Conservation (phyloP, 2,329 filamentous ascomycete genomes). For the Cladosporium oxysporum region DNA sequence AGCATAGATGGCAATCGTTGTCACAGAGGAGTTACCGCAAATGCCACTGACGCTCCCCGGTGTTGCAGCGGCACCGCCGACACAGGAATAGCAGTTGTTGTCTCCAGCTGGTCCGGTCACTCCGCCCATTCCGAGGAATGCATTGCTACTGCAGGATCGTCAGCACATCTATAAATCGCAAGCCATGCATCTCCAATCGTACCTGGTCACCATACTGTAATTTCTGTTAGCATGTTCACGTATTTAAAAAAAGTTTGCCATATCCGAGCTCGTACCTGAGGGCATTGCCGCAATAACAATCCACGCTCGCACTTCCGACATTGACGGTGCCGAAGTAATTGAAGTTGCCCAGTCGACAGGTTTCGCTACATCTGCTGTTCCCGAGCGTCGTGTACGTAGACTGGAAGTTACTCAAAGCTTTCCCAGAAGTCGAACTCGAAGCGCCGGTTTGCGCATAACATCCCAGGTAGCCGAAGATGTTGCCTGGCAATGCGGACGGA, state of each 20-base stretch:
- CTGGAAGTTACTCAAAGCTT: slow-evolving; percentile 29
- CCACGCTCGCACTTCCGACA: slow-evolving; percentile 25
- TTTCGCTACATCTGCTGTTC: slow-evolving; percentile 28
- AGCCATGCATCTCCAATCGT: neutral
- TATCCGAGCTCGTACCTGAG: slow-evolving; percentile 31
- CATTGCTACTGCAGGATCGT: neutral
- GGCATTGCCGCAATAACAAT: slow-evolving; percentile 35
- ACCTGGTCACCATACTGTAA: slow-evolving; percentile 12
- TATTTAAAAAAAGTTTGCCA: neutral
- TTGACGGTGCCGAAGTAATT: slow-evolving; percentile 35
- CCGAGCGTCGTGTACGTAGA: slow-evolving; percentile 26
- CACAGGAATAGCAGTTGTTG: slow-evolving; percentile 33
- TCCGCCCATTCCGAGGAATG: slow-evolving; percentile 7
- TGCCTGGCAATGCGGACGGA: slow-evolving; percentile 19
- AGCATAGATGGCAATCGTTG: slow-evolving; percentile 35
- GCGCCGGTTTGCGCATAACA: slow-evolving; percentile 35
- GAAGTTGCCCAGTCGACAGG: slow-evolving; percentile 22
- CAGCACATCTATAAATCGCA: neutral
- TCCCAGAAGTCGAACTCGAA: slow-evolving; percentile 25
- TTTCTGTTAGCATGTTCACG: neutral
- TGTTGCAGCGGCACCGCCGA: slow-evolving; percentile 22
- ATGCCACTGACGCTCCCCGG: slow-evolving; percentile 25
- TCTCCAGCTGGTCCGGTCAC: slow-evolving; percentile 26
- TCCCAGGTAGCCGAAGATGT: slow-evolving; percentile 32
- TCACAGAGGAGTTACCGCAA: slow-evolving; percentile 31